Evolutionary conservation across 352 stramenopile genomes (phyloP), one percentile per base, ranked within the genome.

Genomic region (Phytophthora hibernalis): DNA sequence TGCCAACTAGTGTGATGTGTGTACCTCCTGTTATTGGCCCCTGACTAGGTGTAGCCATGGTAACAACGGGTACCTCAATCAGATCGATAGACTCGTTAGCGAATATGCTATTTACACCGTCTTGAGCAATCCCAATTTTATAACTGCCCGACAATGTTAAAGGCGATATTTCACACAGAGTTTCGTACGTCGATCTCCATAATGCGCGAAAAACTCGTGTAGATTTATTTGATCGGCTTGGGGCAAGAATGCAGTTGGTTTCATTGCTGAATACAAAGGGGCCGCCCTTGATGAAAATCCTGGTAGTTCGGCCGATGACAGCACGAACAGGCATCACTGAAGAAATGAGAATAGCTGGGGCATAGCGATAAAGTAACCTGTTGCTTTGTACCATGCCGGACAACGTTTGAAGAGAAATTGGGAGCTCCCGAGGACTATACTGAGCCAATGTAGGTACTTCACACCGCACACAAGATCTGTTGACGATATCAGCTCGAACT

Each of bases 291-390:
- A 81, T 49, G 10, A 42, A 60, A 54, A 82, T 49, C 0, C 6
- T 40, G 8, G 47, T 57, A 48, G 21, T 11, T 28, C 21, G 40
- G 11, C 68, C 62, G 21, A 65, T 15, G 13, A 81, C 11, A 40
- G 40, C 54, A 49, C 50, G 68, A 15, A 10, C 62, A 15, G 77
- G 77, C n/a, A 51, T 31, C 2, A 82, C 54, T 1, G 58, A 64
- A 20, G 38, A 54, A 43, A 82, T 65, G 1, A 48, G 5, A 16
- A 73, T 42, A 11, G 66, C 54, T 6, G 72, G 43, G 12, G 67
- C 11, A 35, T 81, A 86, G 3, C 70, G 65, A 68, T 77, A 86
- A 2, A 82, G 30, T 11, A 91, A 22, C 5, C 13, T 38, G 18
- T 87, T 86, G 54, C 79, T 90, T 5, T 11, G 54, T 11, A 54